Evolutionary conservation across 805 yeast genomes (phyloP).

Genomic region (Myxozyma mucilagina): DNA sequence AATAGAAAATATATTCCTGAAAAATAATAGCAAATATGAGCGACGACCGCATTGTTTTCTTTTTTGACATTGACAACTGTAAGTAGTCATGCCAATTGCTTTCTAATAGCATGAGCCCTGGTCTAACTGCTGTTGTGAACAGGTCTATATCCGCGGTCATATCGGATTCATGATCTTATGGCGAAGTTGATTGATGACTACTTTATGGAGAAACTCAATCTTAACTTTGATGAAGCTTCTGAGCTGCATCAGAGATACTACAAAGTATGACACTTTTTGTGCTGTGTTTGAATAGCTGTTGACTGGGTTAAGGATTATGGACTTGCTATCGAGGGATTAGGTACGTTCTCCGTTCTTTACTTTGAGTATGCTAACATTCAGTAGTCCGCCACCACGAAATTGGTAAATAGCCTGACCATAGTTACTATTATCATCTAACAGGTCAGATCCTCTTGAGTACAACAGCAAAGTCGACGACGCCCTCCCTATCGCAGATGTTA

Average conservation of each 20-base stretch:
- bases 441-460: slow-evolving; percentile 75
- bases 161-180: slow-evolving; percentile 83
- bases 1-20: too few relatives aligned
- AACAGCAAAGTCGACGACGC: slow-evolving; percentile 90
- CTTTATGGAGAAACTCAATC: slow-evolving; percentile 62
- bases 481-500: slow-evolving; percentile 76
- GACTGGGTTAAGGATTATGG: slow-evolving; percentile 65
- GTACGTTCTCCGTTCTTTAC: slow-evolving; percentile 6
- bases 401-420: slow-evolving; percentile 42
- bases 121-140: background rate
- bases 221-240: slow-evolving; percentile 73
- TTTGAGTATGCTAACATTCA: background rate
- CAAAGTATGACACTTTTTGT: slow-evolving; percentile 34
- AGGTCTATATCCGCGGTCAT: slow-evolving; percentile 66
- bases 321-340: slow-evolving; percentile 84
- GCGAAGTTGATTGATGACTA: slow-evolving; percentile 79
- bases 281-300: background rate
- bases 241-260: slow-evolving; percentile 73
- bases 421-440: slow-evolving; percentile 17
- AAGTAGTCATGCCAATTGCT: slow-evolving; percentile 6
- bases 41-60: slow-evolving; percentile 48
- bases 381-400: slow-evolving; percentile 51
- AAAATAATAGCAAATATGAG: background rate
- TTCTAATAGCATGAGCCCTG: background rate
- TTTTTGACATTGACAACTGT: slow-evolving; percentile 93